Conservation (phyloP, 2,329 filamentous ascomycete genomes). For the Pseudocercospora crystallina region DNA sequence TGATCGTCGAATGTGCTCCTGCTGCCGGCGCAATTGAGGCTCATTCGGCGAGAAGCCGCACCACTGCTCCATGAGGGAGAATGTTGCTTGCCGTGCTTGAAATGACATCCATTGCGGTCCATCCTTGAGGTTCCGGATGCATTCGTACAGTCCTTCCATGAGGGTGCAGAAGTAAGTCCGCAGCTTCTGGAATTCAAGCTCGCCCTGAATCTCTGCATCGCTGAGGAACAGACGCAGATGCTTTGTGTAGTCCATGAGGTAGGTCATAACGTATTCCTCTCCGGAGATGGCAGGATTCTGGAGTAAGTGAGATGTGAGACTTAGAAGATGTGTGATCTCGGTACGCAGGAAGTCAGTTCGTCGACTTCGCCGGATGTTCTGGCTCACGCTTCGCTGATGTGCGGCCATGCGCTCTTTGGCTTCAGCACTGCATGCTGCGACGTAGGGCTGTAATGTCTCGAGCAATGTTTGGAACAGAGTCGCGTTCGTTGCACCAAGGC, state of each 20-base stretch:
- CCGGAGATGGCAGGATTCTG: slow-evolving; percentile 73
- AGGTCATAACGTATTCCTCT: slow-evolving; percentile 80
- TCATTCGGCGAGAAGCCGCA: slow-evolving; percentile 96
- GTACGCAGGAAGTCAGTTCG: slow-evolving; percentile 85
- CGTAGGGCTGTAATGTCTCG: slow-evolving; percentile 84
- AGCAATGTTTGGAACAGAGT: slow-evolving; percentile 89
- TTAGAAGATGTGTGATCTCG: slow-evolving; percentile 94
- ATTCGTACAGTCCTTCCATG: slow-evolving; percentile 89
- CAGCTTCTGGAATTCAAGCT: slow-evolving; percentile 90
- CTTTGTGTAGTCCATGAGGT: slow-evolving; percentile 84
- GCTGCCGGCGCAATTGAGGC: slow-evolving; percentile 73
- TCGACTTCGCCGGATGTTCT: slow-evolving; percentile 72
- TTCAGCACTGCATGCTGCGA: slow-evolving; percentile 83
- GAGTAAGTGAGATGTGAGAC: slow-evolving; percentile 86
- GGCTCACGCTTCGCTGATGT: slow-evolving; percentile 79
- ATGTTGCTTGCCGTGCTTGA: slow-evolving; percentile 90
- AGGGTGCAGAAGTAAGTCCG: slow-evolving; percentile 92
- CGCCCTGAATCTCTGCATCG: slow-evolving; percentile 89
- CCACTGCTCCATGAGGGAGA: slow-evolving; percentile 98
- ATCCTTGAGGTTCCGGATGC: slow-evolving; percentile 80
- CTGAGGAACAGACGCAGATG: slow-evolving; percentile 93
- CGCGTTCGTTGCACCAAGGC: slow-evolving; percentile 90
- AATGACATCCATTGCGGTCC: slow-evolving; percentile 96
- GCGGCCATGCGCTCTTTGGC: slow-evolving; percentile 72
- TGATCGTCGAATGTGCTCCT: slow-evolving; percentile 84